A percentile compares a stretch with the other conserved stretches of the same genome.
phyloP scores from a whole-genome alignment of 805 yeast species.

The Metschnikowia henanensis region DNA sequence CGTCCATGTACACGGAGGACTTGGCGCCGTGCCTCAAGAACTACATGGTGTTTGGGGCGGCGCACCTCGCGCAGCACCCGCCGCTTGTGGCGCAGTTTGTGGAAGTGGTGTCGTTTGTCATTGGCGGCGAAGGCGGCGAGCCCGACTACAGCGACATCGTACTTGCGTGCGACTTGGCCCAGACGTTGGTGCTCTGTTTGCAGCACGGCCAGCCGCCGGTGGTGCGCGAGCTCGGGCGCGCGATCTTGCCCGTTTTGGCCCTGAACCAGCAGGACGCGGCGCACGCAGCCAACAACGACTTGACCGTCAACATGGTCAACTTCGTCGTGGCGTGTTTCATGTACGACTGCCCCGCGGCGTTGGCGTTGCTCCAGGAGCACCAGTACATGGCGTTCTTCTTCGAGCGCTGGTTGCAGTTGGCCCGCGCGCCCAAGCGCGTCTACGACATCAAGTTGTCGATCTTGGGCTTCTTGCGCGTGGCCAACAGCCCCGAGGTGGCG shows the following conservation, averaged over 20 bases:
- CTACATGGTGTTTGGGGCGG: slow-evolving; percentile 56
- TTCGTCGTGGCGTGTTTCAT: slow-evolving; percentile 64
- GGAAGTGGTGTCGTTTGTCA: slow-evolving; percentile 47
- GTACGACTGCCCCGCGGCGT: slow-evolving; percentile 55
- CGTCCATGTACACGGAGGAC: slow-evolving; percentile 73
- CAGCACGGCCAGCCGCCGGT: slow-evolving; percentile 46
- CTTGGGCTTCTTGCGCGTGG: slow-evolving; percentile 59
- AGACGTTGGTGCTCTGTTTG: slow-evolving; percentile 60
- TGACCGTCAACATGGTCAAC: slow-evolving; percentile 54
- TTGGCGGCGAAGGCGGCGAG: slow-evolving; percentile 44
- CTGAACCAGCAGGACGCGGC: slow-evolving; percentile 25
- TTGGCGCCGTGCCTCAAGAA: slow-evolving; percentile 72
- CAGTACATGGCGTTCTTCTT: slow-evolving; percentile 47
- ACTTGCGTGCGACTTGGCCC: slow-evolving; percentile 61
- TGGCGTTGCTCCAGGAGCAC: slow-evolving; percentile 48
- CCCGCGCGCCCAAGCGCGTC: slow-evolving; percentile 62
- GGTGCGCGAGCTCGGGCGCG: slow-evolving; percentile 46
- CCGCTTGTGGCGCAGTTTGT: slow-evolving; percentile 49
- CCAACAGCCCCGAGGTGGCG: slow-evolving; percentile 25
- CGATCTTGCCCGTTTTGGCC: slow-evolving; percentile 41
- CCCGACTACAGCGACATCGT: slow-evolving; percentile 57
- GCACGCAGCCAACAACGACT: slow-evolving; percentile 32
- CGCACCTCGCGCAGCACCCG: slow-evolving; percentile 40
- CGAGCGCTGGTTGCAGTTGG: slow-evolving; percentile 61
- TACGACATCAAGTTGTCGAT: slow-evolving; percentile 78